Evolutionary conservation across 2,329 filamentous ascomycete genomes (phyloP), one percentile per base, ranked within the genome.

Genomic region (Zymoseptoria ardabiliae): DNA sequence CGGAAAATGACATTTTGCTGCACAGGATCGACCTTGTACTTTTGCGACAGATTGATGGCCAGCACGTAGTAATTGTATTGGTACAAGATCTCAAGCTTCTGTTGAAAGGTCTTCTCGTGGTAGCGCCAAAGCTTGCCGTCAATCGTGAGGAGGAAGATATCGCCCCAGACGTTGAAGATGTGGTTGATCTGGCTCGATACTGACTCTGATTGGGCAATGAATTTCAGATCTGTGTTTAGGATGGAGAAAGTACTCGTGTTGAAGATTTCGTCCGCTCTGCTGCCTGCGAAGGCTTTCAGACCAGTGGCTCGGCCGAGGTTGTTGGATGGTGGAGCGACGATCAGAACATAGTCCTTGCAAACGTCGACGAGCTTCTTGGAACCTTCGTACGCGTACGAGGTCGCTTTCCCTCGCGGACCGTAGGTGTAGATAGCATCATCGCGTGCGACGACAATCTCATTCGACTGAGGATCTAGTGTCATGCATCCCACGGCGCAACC

Each of bases 381-480:
- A 4, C 90, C 89, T 72, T 99, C 93, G 71, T 95, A 97, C 0
- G 91, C 91, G 74, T 90, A 92, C 49, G 91, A 93, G 0, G 91
- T 88, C 0, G 91, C 91, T 60, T 92, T 85, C 0, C 93, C 93
- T 60, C 94, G 89, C 0, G 88, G 77, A 0, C 88, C 89, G 74
- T 97, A 99, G 60, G 90, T 92, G 75, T 97, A 97, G 57, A 99
- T 88, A 7, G 93, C 94, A 81, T 99, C 95, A 66, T 97, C 91
- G 61, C 94, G 82, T 0, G 88, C 94, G n/a, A 99, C 88, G 2
- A 99, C 84, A 20, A 99, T 86, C 65, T 97, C 90, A 4, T 89
- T 90, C 0, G 86, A 89, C 62, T 83, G 82, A 61, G 83, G 85
- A 72, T 97, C 91, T 11, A 93, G 81, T 0, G 91, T 89, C 90